Base-by-base conservation (phyloP, 2,329 filamentous ascomycete genomes). In the Claviceps sp. region DNA sequence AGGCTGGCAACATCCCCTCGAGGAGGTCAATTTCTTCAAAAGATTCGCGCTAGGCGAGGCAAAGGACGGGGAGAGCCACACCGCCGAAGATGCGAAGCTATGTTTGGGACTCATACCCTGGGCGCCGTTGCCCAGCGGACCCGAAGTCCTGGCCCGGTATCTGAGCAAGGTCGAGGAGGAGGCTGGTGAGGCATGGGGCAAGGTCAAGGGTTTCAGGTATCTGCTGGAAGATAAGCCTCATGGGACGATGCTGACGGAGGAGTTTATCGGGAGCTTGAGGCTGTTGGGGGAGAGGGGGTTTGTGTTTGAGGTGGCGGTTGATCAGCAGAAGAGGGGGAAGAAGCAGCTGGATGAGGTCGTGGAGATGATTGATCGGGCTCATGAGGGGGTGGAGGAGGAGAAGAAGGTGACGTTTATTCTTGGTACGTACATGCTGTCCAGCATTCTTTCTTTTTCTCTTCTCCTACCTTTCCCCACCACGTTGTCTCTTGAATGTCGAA, bases 281-380 rank as follows among this genome's bases (percentile, higher is more conserved):
- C 77, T 84, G 63, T 69, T 89, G 46, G 85, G 81, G 4, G 73
- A 72, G 50, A 73, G 73, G 55, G 79, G 79, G 0, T 77, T 84
- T 60, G 76, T 78, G 1, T 95, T 96, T 64, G 91, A 96, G 64
- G 71, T 95, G 0, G 89, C 87, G 0, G 79, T 95, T 13, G 88
- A 96, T 72, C 81, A 86, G 60, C 79, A 87, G 63, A 74, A 79
- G n/a, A 80, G 85, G 30, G 90, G 88, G 5, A 73, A 83, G 54
- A 80, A 77, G 70, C 88, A 88, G 71, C 72, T 88, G 56, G 80
- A 84, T 52, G 85, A 89, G 68, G 73, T 79, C 4, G 74, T 85
- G 13, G 76, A 81, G 65, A 84, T 89, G 76, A 81, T 89, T 63
- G 74, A 77, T 58, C 77, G 69, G 58, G 79, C 86, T 8, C 82